A percentile compares a stretch with the other conserved stretches of the same genome.
These are phyloP conservation scores for Pseudonectria foliicola DNA, from an alignment of 2,329 filamentous ascomycete genomes.

Conservation along the genomic window DNA sequence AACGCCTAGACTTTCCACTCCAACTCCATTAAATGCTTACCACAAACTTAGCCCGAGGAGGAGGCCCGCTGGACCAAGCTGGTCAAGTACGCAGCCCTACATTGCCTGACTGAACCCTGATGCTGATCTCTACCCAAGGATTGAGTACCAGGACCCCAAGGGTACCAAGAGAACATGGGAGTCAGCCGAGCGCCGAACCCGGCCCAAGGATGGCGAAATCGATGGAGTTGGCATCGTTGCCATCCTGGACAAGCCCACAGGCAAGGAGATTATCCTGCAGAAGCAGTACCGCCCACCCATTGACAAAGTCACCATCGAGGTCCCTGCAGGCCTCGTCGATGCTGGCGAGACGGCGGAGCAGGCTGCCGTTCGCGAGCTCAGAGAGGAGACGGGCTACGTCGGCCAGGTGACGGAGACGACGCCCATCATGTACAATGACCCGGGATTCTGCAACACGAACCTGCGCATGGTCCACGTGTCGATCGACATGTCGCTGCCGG, in stretches of 20 bases:
- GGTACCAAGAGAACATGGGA: conserved; percentile 60
- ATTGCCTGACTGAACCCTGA: conserved; percentile 1
- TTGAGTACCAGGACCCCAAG: conserved; percentile 57
- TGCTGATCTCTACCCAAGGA: conserved; percentile 30
- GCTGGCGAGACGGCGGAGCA: conserved; percentile 53
- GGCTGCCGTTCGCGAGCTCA: conserved; percentile 56
- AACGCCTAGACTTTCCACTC: background rate
- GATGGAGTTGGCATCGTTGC: conserved; percentile 70
- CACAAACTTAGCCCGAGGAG: conserved; percentile 31
- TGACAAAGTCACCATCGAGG: conserved; percentile 52
- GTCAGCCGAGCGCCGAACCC: conserved; percentile 62
- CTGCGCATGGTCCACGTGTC: conserved; percentile 64
- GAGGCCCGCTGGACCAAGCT: conserved; percentile 56
- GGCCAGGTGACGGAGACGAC: conserved; percentile 49
- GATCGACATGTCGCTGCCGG: conserved; percentile 61
- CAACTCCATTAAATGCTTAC: background rate
- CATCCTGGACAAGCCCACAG: conserved; percentile 50
- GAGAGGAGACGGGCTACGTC: conserved; percentile 61
- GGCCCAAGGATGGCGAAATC: conserved; percentile 53
- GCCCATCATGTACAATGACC: conserved; percentile 61
- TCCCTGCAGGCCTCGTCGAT: conserved; percentile 59
- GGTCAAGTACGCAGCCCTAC: conserved; percentile 38
- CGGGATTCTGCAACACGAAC: conserved; percentile 61
- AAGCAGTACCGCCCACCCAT: conserved; percentile 61
- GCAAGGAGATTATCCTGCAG: conserved; percentile 53